Percentiles rank a stretch among this genome's conserved stretches.
Conservation (phyloP, 305 asterid species). For the Rubia occidens region DNA sequence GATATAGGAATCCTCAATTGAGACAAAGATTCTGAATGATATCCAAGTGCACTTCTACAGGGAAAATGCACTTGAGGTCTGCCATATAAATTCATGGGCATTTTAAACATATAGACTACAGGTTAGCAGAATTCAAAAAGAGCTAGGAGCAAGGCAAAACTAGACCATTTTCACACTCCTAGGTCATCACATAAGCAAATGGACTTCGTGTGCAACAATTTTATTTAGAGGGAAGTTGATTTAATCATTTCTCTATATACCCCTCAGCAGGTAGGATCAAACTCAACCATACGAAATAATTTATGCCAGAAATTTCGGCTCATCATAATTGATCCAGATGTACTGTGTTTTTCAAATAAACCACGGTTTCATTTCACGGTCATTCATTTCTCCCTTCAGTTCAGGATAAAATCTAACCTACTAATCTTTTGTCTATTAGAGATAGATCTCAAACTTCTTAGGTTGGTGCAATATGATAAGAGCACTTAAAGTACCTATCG, state of each 20-base stretch:
- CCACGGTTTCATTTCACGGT: neutral
- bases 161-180: neutral
- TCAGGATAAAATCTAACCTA: neutral
- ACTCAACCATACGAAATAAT: neutral
- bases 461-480: neutral
- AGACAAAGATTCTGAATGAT: neutral
- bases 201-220: neutral
- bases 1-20: slow-evolving; percentile 6
- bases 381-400: neutral
- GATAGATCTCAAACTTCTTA: neutral
- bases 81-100: neutral
- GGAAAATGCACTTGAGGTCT: neutral
- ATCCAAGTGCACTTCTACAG: neutral
- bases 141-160: neutral
- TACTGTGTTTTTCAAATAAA: neutral
- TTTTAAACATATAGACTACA: too few species aligned
- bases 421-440: neutral
- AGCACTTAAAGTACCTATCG: neutral
- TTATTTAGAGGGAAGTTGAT: neutral
- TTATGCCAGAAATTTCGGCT: neutral
- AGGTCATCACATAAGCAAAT: neutral
- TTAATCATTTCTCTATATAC: neutral
- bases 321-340: neutral
- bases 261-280: neutral
- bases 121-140: neutral